Evolutionary conservation across 1,284 basidiomycete genomes (phyloP), one percentile per base, ranked within the genome.

Genomic region (Ceratobasidium sp.): DNA sequence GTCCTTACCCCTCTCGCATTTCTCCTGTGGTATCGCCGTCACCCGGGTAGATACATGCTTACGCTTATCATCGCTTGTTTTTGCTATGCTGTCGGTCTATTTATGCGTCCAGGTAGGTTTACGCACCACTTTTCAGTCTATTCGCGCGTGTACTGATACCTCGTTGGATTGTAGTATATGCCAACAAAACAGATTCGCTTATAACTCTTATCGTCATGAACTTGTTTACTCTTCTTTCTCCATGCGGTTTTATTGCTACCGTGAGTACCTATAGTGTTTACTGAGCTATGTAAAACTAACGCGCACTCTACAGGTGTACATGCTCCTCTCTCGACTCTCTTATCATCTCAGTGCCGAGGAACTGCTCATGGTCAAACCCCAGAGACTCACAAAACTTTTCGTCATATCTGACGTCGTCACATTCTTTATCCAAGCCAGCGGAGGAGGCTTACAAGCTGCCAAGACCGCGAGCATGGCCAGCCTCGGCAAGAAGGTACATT

Each of bases 241-340:
- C 92, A 7, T 93, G 92, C 78, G 90, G 90, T 19, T 93, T 93
- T 82, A 89, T 93, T 74, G 91, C 91, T 7, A 88, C 90, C 22
- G 69, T 72, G 41, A 9, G 57, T 22, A 27, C n/a, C n/a, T n/a
- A 33, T 15, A 17, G 19, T 1, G 17, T 22, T 33, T 60, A 24
- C 51, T 36, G 45, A 33, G n/a, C 19, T 9, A 50, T 8, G 27
- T 60, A 22, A 19, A 60, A 27, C 24, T 22, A 17, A 17, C 5
- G n/a, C 5, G 7, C 19, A 51, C 31, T 31, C n/a, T 22, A 19
- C 22, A 72, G 67, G 87, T 90, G 79, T 93, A 93, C 77, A 85
- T 92, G 75, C 83, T 92, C 7, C 85, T 93, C 14, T 90, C 91
- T 7, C 86, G 89, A 24, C 80, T 93, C 19, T 88, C 90, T 14